Base-by-base conservation (phyloP, 176 grass and related monocot genomes). In the Carex kokanica region DNA sequence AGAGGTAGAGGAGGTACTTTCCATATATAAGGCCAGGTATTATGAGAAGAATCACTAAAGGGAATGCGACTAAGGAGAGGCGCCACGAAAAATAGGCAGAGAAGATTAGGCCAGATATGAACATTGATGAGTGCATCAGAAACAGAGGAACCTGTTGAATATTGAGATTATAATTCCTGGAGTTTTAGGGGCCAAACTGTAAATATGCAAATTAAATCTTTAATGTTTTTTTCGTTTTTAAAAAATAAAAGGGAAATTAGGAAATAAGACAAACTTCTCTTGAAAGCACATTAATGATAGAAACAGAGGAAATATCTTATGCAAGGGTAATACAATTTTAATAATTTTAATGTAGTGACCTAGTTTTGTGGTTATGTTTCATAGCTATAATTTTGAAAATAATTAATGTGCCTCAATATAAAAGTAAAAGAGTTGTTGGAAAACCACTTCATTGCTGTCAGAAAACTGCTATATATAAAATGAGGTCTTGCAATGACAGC, bases 51-150 rank as follows among this genome's bases (percentile, higher is more conserved):
- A 98, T 75, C 51, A 95, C 91, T 3, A 95, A 85, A 34, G 96
- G 96, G 23, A 87, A 91, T 27, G 96, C 94, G 32, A 95, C 96
- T 87, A 99, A 80, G 70, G 96, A 94, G 84, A 99, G 91, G 64
- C 93, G 89, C 96, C 96, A 99, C 16, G 93, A 99, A 88, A 99
- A 99, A 57, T 99, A 95, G 9, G 88, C 88, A 31, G 96, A 91
- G 64, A 98, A 98, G 45, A 53, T 79, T 17, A 99, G 84, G 16
- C 96, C 96, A 1, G 96, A 95, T 82, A 99, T 67, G 85, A 99
- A 99, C 27, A 90, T 84, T 51, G 96, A 90, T 32, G 89, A 99
- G 83, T 99, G 91, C 96, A 99, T 91, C 56, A 99, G 71, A 83
- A 99, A 98, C 24, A 95, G 72, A 83, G 96, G 96, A 32, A 98